Evolutionary conservation across 2,329 filamentous ascomycete species (phyloP).

Genomic region (Nothophoma quercina): DNA sequence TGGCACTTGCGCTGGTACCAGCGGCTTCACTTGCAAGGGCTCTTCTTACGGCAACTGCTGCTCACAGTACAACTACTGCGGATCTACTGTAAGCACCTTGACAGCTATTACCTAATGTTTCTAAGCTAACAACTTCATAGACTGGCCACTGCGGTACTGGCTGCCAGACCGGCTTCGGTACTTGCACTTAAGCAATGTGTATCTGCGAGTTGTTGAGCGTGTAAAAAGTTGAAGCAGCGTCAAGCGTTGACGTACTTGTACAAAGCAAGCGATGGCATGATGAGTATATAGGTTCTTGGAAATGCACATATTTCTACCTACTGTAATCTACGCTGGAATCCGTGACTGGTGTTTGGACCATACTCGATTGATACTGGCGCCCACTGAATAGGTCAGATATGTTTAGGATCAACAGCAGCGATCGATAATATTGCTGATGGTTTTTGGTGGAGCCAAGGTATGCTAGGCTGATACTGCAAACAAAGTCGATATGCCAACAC

Average conservation of each 20-base stretch:
- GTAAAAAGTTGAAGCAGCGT: slow-evolving; percentile 18
- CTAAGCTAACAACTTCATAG: not conserved
- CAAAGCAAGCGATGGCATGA: slow-evolving; percentile 12
- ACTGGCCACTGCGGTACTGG: slow-evolving; percentile 39
- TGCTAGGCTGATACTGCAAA: too few relatives aligned
- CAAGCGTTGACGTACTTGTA: slow-evolving; percentile 16
- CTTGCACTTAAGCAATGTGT: slow-evolving; percentile 26
- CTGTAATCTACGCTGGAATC: too few relatives aligned
- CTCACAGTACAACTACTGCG: slow-evolving; percentile 52
- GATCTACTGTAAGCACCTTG: slow-evolving; percentile 23
- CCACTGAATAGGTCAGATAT: too few relatives aligned
- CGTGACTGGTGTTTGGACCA: too few relatives aligned
- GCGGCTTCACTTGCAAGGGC: slow-evolving; percentile 53
- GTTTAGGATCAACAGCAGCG: too few relatives aligned
- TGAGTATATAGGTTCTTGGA: slow-evolving; percentile 8
- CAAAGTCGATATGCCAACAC: too few relatives aligned
- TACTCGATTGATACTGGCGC: too few relatives aligned
- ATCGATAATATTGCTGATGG: too few relatives aligned
- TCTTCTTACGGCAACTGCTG: slow-evolving; percentile 57
- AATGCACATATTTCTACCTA: not conserved
- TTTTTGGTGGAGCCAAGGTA: too few relatives aligned
- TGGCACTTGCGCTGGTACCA: slow-evolving; percentile 52
- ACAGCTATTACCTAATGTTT: not conserved
- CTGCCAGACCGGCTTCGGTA: slow-evolving; percentile 44
- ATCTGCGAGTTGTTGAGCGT: not conserved